A percentile compares a stretch with the other conserved stretches of the same genome.
Conservation (phyloP, 2,329 filamentous ascomycete genomes). For the Cladosporium colombiae region DNA sequence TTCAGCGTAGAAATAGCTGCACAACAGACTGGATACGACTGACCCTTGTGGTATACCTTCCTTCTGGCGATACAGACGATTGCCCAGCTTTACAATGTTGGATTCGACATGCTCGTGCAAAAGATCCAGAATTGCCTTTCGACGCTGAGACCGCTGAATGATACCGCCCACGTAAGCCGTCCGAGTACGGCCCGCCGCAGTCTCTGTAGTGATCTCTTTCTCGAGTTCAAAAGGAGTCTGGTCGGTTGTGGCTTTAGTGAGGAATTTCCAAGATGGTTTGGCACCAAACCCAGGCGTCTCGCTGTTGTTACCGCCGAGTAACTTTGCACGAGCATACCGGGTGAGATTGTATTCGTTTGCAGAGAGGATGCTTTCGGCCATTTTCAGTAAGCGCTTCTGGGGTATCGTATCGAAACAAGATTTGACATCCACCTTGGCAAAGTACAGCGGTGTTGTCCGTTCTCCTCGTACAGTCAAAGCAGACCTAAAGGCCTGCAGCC, state of each 20-base stretch:
- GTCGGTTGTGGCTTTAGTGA: slow-evolving; percentile 42
- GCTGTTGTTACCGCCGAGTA: slow-evolving; percentile 42
- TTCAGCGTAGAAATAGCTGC: slow-evolving; percentile 94
- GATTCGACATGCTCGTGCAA: slow-evolving; percentile 76
- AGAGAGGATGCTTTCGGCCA: slow-evolving; percentile 62
- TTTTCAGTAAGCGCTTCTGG: slow-evolving; percentile 68
- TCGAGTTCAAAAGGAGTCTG: slow-evolving; percentile 29
- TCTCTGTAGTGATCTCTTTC: slow-evolving; percentile 9
- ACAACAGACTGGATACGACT: slow-evolving; percentile 79
- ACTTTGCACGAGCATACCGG: slow-evolving; percentile 72
- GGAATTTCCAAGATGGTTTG: slow-evolving; percentile 42
- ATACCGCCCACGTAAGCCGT: slow-evolving; percentile 77
- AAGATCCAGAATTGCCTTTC: slow-evolving; percentile 65
- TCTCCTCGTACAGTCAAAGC: slow-evolving; percentile 43
- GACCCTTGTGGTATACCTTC: slow-evolving; percentile 92
- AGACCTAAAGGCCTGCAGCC: slow-evolving; percentile 69
- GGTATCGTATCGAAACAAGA: slow-evolving; percentile 96
- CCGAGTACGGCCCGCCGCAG: slow-evolving; percentile 50
- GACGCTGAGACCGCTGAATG: slow-evolving; percentile 58
- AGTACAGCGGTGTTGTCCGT: slow-evolving; percentile 62
- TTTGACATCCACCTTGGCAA: slow-evolving; percentile 89
- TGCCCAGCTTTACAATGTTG: slow-evolving; percentile 86
- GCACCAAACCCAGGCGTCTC: slow-evolving; percentile 37
- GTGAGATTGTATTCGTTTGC: slow-evolving; percentile 67
- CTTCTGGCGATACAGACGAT: slow-evolving; percentile 84